These are phyloP conservation scores for Jamesozyma lodderae DNA, from an alignment of 805 yeast genomes.

Conservation along the genomic window DNA sequence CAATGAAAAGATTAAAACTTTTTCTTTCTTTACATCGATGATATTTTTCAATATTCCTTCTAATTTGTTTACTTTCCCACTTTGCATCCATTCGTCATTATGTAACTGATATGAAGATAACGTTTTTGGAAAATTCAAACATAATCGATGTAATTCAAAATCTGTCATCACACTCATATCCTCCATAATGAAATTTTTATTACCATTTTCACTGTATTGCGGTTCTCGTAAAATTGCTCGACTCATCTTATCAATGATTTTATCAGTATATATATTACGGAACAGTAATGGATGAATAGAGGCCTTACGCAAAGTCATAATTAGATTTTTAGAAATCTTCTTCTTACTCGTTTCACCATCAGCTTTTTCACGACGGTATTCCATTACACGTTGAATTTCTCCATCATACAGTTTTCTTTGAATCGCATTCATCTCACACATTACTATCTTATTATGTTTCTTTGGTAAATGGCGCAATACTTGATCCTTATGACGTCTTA, in stretches of 20 bases:
- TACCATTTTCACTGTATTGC: conserved; percentile 63
- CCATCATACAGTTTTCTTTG: conserved; percentile 55
- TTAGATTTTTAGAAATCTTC: conserved; percentile 44
- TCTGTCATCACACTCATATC: conserved; percentile 96
- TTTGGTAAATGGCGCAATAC: conserved; percentile 83
- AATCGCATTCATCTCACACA: conserved; percentile 50
- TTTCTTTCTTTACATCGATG: conserved; percentile 42
- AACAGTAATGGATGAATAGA: conserved; percentile 86
- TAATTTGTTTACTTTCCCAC: conserved; percentile 67
- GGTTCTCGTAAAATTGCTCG: conserved; percentile 72
- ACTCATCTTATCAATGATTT: conserved; percentile 55
- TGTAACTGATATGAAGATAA: conserved; percentile 45
- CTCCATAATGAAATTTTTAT: conserved; percentile 66
- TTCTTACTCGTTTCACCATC: conserved; percentile 23
- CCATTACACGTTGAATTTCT: conserved; percentile 39
- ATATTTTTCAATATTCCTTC: conserved; percentile 48
- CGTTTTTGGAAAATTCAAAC: conserved; percentile 63
- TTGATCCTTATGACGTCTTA: conserved; percentile 86
- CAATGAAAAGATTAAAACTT: conserved; percentile 77
- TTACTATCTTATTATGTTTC: conserved; percentile 54
- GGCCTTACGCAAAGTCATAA: conserved; percentile 88
- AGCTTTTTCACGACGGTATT: conserved; percentile 15
- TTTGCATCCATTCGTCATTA: conserved; percentile 45
- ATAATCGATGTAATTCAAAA: conserved; percentile 70
- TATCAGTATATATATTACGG: conserved; percentile 53